A percentile compares a stretch with the other conserved stretches of the same genome.
phyloP scores from a whole-genome alignment of 352 stramenopile species.

The Pythium aquatile region DNA sequence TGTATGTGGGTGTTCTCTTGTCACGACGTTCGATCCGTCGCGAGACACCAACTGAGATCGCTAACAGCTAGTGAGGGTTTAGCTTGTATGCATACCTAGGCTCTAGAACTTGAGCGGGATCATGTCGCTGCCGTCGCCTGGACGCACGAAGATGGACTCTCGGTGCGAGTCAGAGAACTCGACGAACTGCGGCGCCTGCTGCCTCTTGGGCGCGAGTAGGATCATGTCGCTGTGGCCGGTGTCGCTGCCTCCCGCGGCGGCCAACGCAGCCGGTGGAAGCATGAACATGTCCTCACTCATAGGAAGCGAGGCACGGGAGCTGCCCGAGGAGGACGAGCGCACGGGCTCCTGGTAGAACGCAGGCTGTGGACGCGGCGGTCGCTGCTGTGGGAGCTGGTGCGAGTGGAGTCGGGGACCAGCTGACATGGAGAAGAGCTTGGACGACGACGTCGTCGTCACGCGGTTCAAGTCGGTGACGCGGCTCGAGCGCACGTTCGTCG shows the following conservation, averaged over 20 bases:
- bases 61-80: not conserved
- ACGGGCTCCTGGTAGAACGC: not conserved
- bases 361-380: constrained; percentile 3
- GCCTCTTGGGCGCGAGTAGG: constrained; percentile 20
- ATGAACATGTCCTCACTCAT: constrained; percentile 6
- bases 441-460: not conserved
- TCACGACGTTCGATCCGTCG: constrained; percentile 12
- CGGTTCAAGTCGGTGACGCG: not conserved
- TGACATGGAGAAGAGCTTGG: constrained; percentile 11
- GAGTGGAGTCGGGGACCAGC: constrained; percentile 6
- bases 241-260: not conserved
- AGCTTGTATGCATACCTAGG: not conserved
- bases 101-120: constrained; percentile 47
- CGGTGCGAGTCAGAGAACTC: constrained; percentile 38
- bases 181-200: constrained; percentile 37
- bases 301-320: constrained; percentile 1
- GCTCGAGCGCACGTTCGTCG: not conserved
- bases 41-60: not conserved
- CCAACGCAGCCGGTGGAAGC: constrained; percentile 1
- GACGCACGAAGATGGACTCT: constrained; percentile 32
- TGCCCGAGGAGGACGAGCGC: not conserved
- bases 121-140: constrained; percentile 46
- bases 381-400: constrained; percentile 7
- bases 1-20: not conserved
- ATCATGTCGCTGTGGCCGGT: constrained; percentile 20